Evolutionary conservation across 805 yeast genomes (phyloP).

Genomic region (Hanseniaspora thailandica): DNA sequence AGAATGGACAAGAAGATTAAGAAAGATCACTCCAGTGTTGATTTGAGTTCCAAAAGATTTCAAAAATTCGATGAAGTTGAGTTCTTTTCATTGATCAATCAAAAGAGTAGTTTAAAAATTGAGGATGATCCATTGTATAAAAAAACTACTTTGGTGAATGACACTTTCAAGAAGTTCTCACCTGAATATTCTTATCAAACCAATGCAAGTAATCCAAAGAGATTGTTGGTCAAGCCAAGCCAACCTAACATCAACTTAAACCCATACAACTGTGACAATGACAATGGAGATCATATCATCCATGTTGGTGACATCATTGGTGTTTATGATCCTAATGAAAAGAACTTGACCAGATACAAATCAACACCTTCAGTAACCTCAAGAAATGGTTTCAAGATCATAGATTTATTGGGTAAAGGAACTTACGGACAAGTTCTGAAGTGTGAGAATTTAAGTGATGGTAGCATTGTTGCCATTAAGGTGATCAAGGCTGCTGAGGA

Average conservation of each 20-base stretch:
- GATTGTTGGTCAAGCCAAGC: constrained; percentile 86
- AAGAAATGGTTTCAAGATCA: constrained; percentile 62
- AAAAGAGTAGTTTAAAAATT: constrained; percentile 29
- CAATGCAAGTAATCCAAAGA: constrained; percentile 65
- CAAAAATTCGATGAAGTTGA: neutral
- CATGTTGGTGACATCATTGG: constrained; percentile 93
- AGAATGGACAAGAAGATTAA: neutral
- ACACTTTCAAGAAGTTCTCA: constrained; percentile 75
- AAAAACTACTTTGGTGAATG: constrained; percentile 60
- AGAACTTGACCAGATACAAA: constrained; percentile 29
- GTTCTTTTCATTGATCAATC: neutral
- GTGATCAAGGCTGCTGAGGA: constrained; percentile 88
- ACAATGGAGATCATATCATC: constrained; percentile 77
- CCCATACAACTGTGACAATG: constrained; percentile 62
- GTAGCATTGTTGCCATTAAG: constrained; percentile 85
- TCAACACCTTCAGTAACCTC: constrained; percentile 13
- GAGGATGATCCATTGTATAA: constrained; percentile 73
- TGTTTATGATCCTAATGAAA: constrained; percentile 26
- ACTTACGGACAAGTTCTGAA: constrained; percentile 97
- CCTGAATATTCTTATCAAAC: constrained; percentile 74
- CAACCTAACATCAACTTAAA: constrained; percentile 61
- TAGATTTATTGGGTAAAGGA: constrained; percentile 89
- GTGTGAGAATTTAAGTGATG: constrained; percentile 59
- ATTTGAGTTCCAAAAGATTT: constrained; percentile 2
- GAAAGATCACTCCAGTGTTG: neutral